Percentiles rank a stretch among this genome's conserved stretches.
Evolutionary conservation across 2,329 filamentous ascomycete species (phyloP).

Genomic region (Botrytis cinerea): DNA sequence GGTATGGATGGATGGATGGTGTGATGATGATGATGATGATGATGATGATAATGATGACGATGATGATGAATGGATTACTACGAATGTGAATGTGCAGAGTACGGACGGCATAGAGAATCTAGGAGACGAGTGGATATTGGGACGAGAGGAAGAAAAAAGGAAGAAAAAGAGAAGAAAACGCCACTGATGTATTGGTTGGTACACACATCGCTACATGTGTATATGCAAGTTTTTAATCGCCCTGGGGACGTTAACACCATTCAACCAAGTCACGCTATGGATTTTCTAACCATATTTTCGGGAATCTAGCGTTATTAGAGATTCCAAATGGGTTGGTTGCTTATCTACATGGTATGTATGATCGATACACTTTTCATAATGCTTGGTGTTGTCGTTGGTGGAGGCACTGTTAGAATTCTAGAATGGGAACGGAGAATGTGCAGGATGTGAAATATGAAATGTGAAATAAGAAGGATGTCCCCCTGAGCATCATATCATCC

Average conservation of each 20-base stretch:
- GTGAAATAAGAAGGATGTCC: background rate
- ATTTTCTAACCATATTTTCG: too few relatives aligned
- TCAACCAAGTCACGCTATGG: too few relatives aligned
- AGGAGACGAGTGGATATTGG: background rate
- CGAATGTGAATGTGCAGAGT: too few relatives aligned
- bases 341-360: background rate
- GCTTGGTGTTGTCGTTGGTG: background rate
- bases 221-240: background rate
- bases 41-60: too few relatives aligned
- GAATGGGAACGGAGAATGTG: background rate
- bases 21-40: too few relatives aligned
- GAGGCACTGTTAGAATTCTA: background rate
- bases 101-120: too few relatives aligned
- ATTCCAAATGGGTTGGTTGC: background rate
- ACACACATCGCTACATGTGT: too few relatives aligned
- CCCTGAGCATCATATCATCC: background rate
- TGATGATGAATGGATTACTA: too few relatives aligned
- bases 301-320: background rate
- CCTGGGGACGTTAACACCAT: background rate
- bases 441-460: too few relatives aligned
- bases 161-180: background rate
- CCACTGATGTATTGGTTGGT: background rate
- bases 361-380: background rate
- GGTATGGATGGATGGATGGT: too few relatives aligned
- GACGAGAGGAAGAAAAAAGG: background rate